Evolutionary conservation across 2,329 filamentous ascomycete species (phyloP), one percentile per base, ranked within the genome.

Genomic region (Trichophyton simii): DNA sequence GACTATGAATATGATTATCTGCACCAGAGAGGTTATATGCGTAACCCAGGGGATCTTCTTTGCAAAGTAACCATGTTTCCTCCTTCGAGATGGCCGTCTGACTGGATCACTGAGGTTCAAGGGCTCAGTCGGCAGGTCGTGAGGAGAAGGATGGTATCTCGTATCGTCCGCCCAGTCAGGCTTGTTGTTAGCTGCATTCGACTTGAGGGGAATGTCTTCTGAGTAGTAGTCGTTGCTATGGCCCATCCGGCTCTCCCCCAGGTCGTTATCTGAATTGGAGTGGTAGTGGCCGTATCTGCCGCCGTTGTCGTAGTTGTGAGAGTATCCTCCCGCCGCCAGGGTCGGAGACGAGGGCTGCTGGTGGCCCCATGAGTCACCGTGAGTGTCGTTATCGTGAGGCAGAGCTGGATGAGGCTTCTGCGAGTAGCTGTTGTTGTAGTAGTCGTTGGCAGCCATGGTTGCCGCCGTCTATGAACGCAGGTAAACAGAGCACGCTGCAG

Each of bases 1-100:
- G 59, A 81, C 90, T 65, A 97, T 88, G 70, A 99, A 99, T 31
- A 97, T 90, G 15, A 80, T 83, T 20, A 94, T 76, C 72, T 97
- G 91, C 11, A 87, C 81, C 34, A 85, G 60, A 2, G 90, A 89
- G 65, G 97, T 82, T 50, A 86, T 75, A 72, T 92, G 97, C 38
- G 91, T 88, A 5, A 96, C 84, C 81, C 88, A 94, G 0, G 94
- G 87, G 48, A 85, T 78, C 68, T 78, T 79, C 61, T 81, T 82
- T 57, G 72, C 78, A 65, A 84, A 83, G 71, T 79, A 82, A 9
- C 81, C 78, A 61, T 79, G 76, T 71, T 77, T 78, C 68, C 73
- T 74, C 60, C 66, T 68, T 57, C 64, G 67, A 44, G 55, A 58
- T 9, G 55, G 41, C 3, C 55, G 60, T 65, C 65, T 57, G 59